Percentiles rank a stretch among this genome's conserved stretches.
phyloP scores from a whole-genome alignment of 2,329 filamentous ascomycete genomes.

The Fusarium nygamai region DNA sequence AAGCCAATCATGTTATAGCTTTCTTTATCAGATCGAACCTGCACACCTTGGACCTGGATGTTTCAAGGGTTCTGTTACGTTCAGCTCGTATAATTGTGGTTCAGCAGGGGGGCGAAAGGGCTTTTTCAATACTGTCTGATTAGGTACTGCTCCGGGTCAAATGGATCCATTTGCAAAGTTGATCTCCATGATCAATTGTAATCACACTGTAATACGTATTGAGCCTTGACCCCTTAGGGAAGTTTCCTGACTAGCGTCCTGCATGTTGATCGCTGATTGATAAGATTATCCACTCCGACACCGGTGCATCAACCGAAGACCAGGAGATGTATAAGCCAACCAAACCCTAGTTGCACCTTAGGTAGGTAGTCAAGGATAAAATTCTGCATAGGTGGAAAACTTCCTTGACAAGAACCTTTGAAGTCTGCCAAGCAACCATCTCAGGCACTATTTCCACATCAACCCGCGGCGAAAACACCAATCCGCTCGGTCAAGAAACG shows the following conservation, averaged over 20 bases:
- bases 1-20: constrained; percentile 11
- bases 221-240: constrained; percentile 3
- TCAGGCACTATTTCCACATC: neutral
- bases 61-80: constrained; percentile 14
- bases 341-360: neutral
- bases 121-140: constrained; percentile 2
- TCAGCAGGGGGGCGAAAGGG: constrained; percentile 6
- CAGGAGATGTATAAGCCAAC: neutral
- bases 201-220: constrained; percentile 14
- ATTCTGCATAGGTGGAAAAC: neutral
- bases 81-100: constrained; percentile 4
- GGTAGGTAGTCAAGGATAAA: neutral
- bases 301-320: neutral
- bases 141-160: constrained; percentile 7
- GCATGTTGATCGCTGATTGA: constrained; percentile 44
- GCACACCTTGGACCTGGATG: constrained; percentile 14
- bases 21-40: constrained; percentile 42
- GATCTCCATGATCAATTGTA: neutral
- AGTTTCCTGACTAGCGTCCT: constrained; percentile 31
- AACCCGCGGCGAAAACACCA: neutral
- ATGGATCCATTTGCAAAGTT: constrained; percentile 9
- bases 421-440: neutral
- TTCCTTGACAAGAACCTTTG: neutral
- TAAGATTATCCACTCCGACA: constrained; percentile 40
- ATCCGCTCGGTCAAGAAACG: neutral